Evolutionary conservation across 495 filamentous ascomycete genomes (phyloP).

Genomic region (Hamigera avellanea): DNA sequence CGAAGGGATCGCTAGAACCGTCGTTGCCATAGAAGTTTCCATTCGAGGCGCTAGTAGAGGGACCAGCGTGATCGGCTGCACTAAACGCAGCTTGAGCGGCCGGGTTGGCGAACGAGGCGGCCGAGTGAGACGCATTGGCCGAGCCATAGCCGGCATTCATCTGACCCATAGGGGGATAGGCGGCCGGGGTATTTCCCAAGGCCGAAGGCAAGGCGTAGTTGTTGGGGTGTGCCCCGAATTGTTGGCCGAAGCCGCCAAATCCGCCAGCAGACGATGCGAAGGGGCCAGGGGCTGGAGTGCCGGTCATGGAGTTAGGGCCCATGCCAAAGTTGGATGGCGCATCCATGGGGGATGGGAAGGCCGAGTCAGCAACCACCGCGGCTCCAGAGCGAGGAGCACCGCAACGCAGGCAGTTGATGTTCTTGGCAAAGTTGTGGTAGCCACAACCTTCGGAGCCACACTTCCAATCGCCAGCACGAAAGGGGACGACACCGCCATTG

Average conservation of each 20-base stretch:
- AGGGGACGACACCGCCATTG: constrained; percentile 81
- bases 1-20: constrained; percentile 68
- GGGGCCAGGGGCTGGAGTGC: constrained; percentile 72
- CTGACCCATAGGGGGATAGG: constrained; percentile 70
- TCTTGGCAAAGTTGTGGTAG: constrained; percentile 99
- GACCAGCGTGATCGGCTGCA: constrained; percentile 60
- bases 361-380: constrained; percentile 86
- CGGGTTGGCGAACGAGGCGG: constrained; percentile 85
- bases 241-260: constrained; percentile 68
- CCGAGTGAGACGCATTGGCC: constrained; percentile 57
- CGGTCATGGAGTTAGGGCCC: constrained; percentile 70
- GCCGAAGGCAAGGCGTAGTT: constrained; percentile 88
- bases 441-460: constrained; percentile 96
- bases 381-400: constrained; percentile 89
- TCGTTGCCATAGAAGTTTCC: constrained; percentile 48
- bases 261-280: constrained; percentile 64
- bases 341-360: constrained; percentile 86
- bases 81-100: constrained; percentile 86
- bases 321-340: constrained; percentile 66
- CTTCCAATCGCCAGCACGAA: constrained; percentile 98
- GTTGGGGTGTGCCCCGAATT: constrained; percentile 77
- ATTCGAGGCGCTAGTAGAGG: constrained; percentile 40
- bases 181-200: constrained; percentile 64
- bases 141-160: constrained; percentile 61
- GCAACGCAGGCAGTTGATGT: constrained; percentile 92